Percentiles rank a stretch among this genome's conserved stretches.
phyloP scores from a whole-genome alignment of 495 filamentous ascomycete species.

The Beverwykella pulmonaria region DNA sequence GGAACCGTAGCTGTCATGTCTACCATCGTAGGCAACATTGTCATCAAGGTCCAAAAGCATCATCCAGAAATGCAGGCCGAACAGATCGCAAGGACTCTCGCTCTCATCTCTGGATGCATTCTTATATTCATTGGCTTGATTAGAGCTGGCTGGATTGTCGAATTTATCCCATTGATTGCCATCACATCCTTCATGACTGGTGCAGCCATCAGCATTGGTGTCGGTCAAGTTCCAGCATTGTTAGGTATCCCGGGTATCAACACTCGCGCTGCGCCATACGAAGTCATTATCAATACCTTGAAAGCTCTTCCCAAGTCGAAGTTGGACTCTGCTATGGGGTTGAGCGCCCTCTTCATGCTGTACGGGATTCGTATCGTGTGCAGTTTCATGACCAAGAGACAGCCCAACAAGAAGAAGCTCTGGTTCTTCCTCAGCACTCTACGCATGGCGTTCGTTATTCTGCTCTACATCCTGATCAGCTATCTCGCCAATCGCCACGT shows the following conservation, averaged over 20 bases:
- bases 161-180: slow-evolving; percentile 87
- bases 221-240: slow-evolving; percentile 79
- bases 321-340: slow-evolving; percentile 85
- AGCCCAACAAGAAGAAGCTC: slow-evolving; percentile 67
- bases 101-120: slow-evolving; percentile 79
- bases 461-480: slow-evolving; percentile 92
- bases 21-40: slow-evolving; percentile 79
- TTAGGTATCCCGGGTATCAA: slow-evolving; percentile 80
- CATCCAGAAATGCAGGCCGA: slow-evolving; percentile 62
- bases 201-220: slow-evolving; percentile 84
- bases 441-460: slow-evolving; percentile 86
- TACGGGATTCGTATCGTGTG: slow-evolving; percentile 76
- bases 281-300: slow-evolving; percentile 82
- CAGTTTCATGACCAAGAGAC: slow-evolving; percentile 65
- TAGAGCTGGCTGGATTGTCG: slow-evolving; percentile 87
- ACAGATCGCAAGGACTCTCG: slow-evolving; percentile 74
- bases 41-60: slow-evolving; percentile 59
- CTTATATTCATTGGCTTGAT: slow-evolving; percentile 78
- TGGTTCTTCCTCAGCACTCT: slow-evolving; percentile 92
- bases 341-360: slow-evolving; percentile 78
- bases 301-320: slow-evolving; percentile 69
- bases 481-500: slow-evolving; percentile 72
- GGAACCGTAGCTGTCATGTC: slow-evolving; percentile 98
- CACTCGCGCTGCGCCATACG: slow-evolving; percentile 79
- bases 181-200: slow-evolving; percentile 99